A percentile compares a stretch with the other conserved stretches of the same genome.
Conservation (phyloP, 192 early-diverging fungal genomes). For the Podila epicladia region DNA sequence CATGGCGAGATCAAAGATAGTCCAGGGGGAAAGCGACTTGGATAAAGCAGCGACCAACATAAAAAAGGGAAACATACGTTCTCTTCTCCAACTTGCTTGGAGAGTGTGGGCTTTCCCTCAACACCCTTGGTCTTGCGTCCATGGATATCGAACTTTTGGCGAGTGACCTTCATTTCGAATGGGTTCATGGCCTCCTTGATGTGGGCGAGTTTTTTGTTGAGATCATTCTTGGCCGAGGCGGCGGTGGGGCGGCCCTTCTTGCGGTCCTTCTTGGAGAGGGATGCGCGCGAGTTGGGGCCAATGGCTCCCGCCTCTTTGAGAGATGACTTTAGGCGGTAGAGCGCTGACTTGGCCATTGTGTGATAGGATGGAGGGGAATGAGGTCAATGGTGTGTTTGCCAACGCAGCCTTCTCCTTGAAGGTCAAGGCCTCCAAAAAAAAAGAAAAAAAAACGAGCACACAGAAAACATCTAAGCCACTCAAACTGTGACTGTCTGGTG, state of each 20-base stretch:
- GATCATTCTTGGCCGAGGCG: slow-evolving; percentile 62
- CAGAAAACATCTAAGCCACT: background rate
- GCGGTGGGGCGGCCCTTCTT: slow-evolving; percentile 63
- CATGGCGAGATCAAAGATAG: background rate
- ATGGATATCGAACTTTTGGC: slow-evolving; percentile 84
- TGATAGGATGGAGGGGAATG: background rate
- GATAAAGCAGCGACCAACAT: slow-evolving; percentile 1
- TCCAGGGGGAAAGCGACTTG: background rate
- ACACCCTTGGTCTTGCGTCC: slow-evolving; percentile 85
- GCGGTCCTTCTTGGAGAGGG: slow-evolving; percentile 69
- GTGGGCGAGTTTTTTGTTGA: slow-evolving; percentile 54
- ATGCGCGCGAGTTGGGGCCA: slow-evolving; percentile 71
- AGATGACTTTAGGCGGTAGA: slow-evolving; percentile 83
- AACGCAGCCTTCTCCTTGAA: no score
- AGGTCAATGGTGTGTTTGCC: no score
- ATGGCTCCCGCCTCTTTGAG: slow-evolving; percentile 83
- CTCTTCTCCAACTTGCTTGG: slow-evolving; percentile 86
- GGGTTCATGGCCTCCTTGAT: slow-evolving; percentile 76
- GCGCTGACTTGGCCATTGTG: slow-evolving; percentile 67
- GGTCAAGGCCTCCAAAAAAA: background rate
- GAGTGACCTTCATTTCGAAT: slow-evolving; percentile 88
- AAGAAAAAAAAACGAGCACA: background rate
- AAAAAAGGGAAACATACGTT: slow-evolving; percentile 53
- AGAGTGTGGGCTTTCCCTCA: slow-evolving; percentile 81
- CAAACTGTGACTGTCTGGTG: background rate